Evolutionary conservation across 2,329 filamentous ascomycete species (phyloP), one percentile per base, ranked within the genome.

Genomic region (Aspergillus pseudoglaucus): DNA sequence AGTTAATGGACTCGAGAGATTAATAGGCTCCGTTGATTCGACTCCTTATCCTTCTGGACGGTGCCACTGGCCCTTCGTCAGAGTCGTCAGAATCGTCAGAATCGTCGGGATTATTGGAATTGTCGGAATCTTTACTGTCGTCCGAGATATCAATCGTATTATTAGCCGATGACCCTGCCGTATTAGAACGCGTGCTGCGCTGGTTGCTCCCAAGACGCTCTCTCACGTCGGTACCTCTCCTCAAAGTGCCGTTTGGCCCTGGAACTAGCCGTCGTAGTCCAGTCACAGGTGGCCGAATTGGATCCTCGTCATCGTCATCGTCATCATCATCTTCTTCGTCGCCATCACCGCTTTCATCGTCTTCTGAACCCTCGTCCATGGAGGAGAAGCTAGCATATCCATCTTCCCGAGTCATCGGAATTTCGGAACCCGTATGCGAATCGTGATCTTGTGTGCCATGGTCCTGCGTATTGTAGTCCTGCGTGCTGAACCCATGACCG

Each of bases 21-120:
- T 7, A 42, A n/a, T 6, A 42, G 23, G 23, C 12, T 15, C 20
- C n/a, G 6, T 23, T 39, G 37, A 20, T 18, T 39, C 17, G 53
- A 38, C 42, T 51, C 43, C 59, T 51, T 41, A 47, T 44, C 53
- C 59, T 56, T 44, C 57, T 59, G 12, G 51, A 51, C 32, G 57
- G 55, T 42, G 47, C 49, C 39, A 61, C 53, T 15, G 58, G 59
- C 2, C 53, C 59, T 45, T 64, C 60, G 30, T 66, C 63, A 22
- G 60, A 64, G 27, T 63, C 61, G 14, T 42, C 40, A n/a, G 30
- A 22, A 14, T 43, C 41, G 12, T 25, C 12, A 10, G 25, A 20
- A 45, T 60, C 58, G 15, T 62, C 58, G 6, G 62, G 10, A 30
- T 44, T 59, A 30, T 66, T 62, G 15, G 58, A 63, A 23, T 62